Conservation (phyloP, 2,329 filamentous ascomycete species). For the Ascochyta lentis region DNA sequence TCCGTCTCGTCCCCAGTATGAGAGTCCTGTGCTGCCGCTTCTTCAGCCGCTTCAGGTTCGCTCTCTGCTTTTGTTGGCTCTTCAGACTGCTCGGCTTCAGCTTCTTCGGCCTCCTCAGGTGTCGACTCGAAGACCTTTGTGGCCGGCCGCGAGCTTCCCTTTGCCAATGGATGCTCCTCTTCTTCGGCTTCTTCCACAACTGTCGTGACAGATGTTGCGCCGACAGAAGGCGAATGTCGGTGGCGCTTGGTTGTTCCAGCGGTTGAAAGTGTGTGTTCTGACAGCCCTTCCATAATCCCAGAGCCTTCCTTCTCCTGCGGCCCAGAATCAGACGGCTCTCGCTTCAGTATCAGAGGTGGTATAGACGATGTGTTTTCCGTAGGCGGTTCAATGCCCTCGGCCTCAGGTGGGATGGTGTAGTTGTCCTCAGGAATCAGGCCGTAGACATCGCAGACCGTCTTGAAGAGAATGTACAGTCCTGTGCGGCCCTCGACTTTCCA, state of each 20-base stretch:
- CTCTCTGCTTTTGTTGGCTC: slow-evolving; percentile 2
- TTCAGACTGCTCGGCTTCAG: not conserved
- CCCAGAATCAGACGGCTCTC: slow-evolving; percentile 39
- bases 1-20: not conserved
- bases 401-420: slow-evolving; percentile 92
- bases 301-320: slow-evolving; percentile 27
- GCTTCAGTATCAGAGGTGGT: slow-evolving; percentile 46
- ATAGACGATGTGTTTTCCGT: slow-evolving; percentile 54
- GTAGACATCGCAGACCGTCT: slow-evolving; percentile 93
- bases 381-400: slow-evolving; percentile 70
- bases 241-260: slow-evolving; percentile 81
- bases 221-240: slow-evolving; percentile 80
- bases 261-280: slow-evolving; percentile 58
- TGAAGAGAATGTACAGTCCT: slow-evolving; percentile 96
- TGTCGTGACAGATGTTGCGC: slow-evolving; percentile 74
- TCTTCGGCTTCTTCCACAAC: slow-evolving; percentile 87
- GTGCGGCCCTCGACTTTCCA: slow-evolving; percentile 90
- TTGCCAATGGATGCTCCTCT: slow-evolving; percentile 51
- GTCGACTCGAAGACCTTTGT: slow-evolving; percentile 28
- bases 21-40: not conserved
- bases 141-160: slow-evolving; percentile 19
- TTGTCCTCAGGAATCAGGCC: slow-evolving; percentile 89
- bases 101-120: slow-evolving; percentile 15
- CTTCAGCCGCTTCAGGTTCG: slow-evolving; percentile 1
- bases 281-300: slow-evolving; percentile 31